These are phyloP conservation scores for Luzula sylvatica DNA, from an alignment of 176 grass and related monocot genomes.

Conservation along the genomic window DNA sequence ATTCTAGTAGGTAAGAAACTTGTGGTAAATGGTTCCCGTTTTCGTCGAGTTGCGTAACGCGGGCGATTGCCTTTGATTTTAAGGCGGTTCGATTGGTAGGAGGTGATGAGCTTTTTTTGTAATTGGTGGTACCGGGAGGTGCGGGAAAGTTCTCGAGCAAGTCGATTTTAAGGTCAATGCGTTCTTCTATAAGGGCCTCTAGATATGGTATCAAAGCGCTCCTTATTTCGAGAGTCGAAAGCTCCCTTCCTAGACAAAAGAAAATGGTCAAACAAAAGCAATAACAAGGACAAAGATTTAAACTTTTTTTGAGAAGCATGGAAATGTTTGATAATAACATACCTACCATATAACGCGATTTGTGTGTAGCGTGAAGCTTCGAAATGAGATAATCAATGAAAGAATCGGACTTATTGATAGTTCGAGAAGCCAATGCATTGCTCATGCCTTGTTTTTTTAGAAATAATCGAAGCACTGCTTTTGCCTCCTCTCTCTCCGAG, in stretches of 20 bases:
- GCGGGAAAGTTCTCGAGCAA: conserved; percentile 69
- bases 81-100: conserved; percentile 23
- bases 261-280: conserved; percentile 6
- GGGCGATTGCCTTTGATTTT: conserved; percentile 58
- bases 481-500: conserved; percentile 83
- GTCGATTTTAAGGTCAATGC: conserved; percentile 46
- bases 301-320: neutral
- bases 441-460: conserved; percentile 72
- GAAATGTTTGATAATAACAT: conserved; percentile 1
- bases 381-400: conserved; percentile 72
- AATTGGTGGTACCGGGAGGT: conserved; percentile 30
- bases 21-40: conserved; percentile 44
- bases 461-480: conserved; percentile 83
- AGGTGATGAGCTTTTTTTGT: conserved; percentile 30
- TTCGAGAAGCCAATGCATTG: conserved; percentile 49
- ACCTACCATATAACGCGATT: conserved; percentile 83
- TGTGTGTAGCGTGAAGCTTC: conserved; percentile 62
- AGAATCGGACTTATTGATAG: conserved; percentile 74
- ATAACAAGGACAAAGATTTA: neutral
- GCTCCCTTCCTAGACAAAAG: conserved; percentile 67
- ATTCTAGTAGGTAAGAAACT: conserved; percentile 54
- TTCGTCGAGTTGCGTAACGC: conserved; percentile 36
- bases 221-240: conserved; percentile 87
- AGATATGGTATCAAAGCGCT: conserved; percentile 52
- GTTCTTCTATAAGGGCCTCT: conserved; percentile 58